These are phyloP conservation scores for Calocybe cyanea DNA, from an alignment of 768 basidiomycete genomes.

Conservation along the genomic window DNA sequence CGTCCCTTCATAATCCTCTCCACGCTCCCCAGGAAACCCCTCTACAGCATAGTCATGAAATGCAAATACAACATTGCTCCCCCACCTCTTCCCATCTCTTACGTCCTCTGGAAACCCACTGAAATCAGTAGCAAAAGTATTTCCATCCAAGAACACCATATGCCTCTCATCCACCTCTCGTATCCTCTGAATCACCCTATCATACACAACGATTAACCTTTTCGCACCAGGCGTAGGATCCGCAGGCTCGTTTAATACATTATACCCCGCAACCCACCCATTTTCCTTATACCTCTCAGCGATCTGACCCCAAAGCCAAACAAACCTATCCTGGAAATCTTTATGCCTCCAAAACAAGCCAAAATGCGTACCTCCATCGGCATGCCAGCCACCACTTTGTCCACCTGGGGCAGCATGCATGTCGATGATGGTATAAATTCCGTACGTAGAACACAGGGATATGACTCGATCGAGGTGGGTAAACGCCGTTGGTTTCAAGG, in stretches of 20 bases:
- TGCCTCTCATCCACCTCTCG: conserved; percentile 67
- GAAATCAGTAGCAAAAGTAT: conserved; percentile 80
- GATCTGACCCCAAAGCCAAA: conserved; percentile 77
- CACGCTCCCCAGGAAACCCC: conserved; percentile 65
- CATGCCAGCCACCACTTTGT: conserved; percentile 80
- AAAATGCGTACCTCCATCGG: conserved; percentile 65
- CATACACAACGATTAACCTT: conserved; percentile 67
- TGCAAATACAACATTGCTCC: conserved; percentile 72
- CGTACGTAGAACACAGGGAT: conserved; percentile 66
- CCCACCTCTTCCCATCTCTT: conserved; percentile 60
- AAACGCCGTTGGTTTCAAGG: conserved; percentile 71
- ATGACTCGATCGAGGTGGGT: conserved; percentile 84
- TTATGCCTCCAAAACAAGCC: conserved; percentile 77
- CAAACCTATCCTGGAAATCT: conserved; percentile 75
- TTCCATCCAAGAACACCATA: conserved; percentile 77
- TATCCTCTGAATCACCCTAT: conserved; percentile 66
- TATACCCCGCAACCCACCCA: conserved; percentile 84
- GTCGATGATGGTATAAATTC: conserved; percentile 80
- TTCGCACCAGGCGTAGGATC: conserved; percentile 64
- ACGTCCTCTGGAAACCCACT: conserved; percentile 63
- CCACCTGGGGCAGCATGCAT: conserved; percentile 75
- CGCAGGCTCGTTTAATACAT: conserved; percentile 80
- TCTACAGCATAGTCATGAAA: conserved; percentile 77
- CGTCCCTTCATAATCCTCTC: conserved; percentile 49
- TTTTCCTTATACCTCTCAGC: conserved; percentile 74